These are phyloP conservation scores for Abrus precatorius DNA, from an alignment of 306 rosid species.

Conservation along the genomic window DNA sequence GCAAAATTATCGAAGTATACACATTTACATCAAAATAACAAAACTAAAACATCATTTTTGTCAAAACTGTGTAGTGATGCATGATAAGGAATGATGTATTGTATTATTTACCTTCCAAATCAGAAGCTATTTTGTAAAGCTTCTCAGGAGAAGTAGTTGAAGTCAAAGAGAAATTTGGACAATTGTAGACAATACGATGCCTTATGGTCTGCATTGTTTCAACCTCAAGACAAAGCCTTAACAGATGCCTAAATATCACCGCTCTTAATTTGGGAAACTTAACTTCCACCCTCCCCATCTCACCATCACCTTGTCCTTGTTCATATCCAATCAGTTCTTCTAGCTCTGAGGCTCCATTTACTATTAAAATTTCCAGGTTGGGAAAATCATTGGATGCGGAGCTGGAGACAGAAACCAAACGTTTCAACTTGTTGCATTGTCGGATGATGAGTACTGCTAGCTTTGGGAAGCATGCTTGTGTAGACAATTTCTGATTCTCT, in stretches of 20 bases:
- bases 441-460: neutral
- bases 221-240: constrained; percentile 22
- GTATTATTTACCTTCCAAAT: neutral
- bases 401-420: neutral
- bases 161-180: constrained; percentile 37
- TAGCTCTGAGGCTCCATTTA: neutral
- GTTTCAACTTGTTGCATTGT: constrained; percentile 31
- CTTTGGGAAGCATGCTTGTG: neutral
- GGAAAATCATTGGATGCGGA: neutral
- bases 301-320: neutral
- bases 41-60: no score
- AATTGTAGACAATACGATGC: neutral
- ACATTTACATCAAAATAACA: no score
- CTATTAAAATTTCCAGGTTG: neutral
- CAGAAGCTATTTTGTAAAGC: no score
- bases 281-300: neutral
- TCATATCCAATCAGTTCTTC: neutral
- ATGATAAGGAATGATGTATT: no score
- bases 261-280: constrained; percentile 39
- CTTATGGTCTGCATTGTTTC: neutral
- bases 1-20: no score
- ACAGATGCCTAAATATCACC: neutral
- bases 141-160: neutral
- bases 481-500: neutral
- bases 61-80: no score